These are phyloP conservation scores for Penicillium sp. DNA, from an alignment of 2,329 filamentous ascomycete genomes.

Conservation along the genomic window DNA sequence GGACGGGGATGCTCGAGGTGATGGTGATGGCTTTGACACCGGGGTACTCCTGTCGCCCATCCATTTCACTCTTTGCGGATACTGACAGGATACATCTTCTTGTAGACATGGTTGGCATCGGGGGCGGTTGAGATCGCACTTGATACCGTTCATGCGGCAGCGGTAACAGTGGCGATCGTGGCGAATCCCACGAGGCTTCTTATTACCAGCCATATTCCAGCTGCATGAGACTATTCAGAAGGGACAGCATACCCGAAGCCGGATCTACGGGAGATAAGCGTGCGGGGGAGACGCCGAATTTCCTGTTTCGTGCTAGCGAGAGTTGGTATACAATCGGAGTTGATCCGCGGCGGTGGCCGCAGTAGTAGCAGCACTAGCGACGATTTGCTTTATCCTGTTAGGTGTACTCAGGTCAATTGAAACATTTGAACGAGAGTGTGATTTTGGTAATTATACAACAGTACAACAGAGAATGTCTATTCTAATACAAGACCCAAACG, in stretches of 20 bases:
- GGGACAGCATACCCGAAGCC: constrained; percentile 1
- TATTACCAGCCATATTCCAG: constrained; percentile 16
- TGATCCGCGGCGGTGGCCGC: background rate
- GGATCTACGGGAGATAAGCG: constrained; percentile 14
- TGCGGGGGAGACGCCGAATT: constrained; percentile 16
- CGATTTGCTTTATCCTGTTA: too few relatives aligned
- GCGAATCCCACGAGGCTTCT: constrained; percentile 36
- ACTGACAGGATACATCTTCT: constrained; percentile 24
- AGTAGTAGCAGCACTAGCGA: too few relatives aligned
- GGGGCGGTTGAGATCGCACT: constrained; percentile 37
- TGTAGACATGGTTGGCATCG: constrained; percentile 31
- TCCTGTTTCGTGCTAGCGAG: constrained; percentile 10
- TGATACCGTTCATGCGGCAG: constrained; percentile 30
- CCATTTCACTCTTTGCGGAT: constrained; percentile 34
- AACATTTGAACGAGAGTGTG: background rate
- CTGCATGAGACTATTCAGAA: background rate
- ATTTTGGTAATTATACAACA: background rate
- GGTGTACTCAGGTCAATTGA: background rate
- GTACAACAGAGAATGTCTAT: background rate
- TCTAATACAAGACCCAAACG: background rate
- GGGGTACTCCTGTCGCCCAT: constrained; percentile 18
- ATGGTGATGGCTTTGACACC: background rate
- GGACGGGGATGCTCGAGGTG: background rate
- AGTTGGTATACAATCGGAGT: background rate
- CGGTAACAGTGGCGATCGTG: constrained; percentile 34